A percentile compares a stretch with the other conserved stretches of the same genome.
Conservation (phyloP, 148 eudicot genomes). For the Hydrangea macrophylla region DNA sequence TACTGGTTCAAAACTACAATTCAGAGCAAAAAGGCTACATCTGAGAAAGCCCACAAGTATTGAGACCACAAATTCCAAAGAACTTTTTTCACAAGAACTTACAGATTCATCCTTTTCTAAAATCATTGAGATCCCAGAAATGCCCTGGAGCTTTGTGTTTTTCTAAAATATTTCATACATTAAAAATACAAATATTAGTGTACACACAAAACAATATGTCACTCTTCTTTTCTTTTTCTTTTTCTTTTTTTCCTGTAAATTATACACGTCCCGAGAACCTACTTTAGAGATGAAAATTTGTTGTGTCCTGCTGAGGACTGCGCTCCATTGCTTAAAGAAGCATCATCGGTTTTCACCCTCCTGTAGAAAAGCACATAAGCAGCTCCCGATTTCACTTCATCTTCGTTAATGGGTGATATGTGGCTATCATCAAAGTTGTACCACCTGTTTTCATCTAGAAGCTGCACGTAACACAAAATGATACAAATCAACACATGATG, state of each 20-base stretch:
- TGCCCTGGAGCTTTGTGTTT: constrained; percentile 8
- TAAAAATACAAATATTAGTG: background rate
- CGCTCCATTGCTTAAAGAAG: constrained; percentile 38
- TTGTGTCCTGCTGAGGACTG: constrained; percentile 23
- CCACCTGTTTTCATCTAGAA: constrained; percentile 78
- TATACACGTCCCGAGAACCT: constrained; percentile 5
- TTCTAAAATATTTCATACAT: background rate
- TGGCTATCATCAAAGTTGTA: constrained; percentile 88
- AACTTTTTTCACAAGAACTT: background rate
- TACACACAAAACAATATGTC: constrained; percentile 16
- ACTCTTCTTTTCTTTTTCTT: no score
- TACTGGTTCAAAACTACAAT: no score
- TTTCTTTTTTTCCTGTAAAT: background rate
- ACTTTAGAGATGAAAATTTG: constrained; percentile 21
- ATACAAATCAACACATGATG: background rate
- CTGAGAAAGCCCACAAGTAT: constrained; percentile 2
- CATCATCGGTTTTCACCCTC: constrained; percentile 45
- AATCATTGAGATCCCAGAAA: constrained; percentile 3
- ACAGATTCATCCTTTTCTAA: background rate
- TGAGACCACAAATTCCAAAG: constrained; percentile 5
- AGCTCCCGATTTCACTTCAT: constrained; percentile 74
- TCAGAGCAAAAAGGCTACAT: no score
- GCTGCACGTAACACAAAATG: constrained; percentile 39
- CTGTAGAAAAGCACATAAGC: constrained; percentile 93
- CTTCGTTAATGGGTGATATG: constrained; percentile 68